These are phyloP conservation scores for Heritiera littoralis DNA, from an alignment of 345 rosid species.

Conservation along the genomic window DNA sequence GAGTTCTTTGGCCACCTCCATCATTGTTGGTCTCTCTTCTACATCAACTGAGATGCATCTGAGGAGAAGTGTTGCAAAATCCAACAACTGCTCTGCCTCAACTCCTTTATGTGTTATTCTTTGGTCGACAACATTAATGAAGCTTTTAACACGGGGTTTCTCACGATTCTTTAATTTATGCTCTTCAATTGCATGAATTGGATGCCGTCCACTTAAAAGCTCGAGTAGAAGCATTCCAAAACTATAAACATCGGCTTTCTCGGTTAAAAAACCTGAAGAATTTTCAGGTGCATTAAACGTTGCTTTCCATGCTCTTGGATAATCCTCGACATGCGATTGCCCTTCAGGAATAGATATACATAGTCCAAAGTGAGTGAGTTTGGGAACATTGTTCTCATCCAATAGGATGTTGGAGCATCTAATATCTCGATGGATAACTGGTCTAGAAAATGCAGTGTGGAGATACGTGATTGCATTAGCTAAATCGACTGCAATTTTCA, in stretches of 20 bases:
- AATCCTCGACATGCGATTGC: constrained; percentile 2
- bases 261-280: background rate
- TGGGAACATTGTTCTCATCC: constrained; percentile 8
- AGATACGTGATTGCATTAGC: constrained; percentile 20
- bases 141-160: background rate
- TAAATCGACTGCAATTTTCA: constrained; percentile 27
- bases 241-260: constrained; percentile 28
- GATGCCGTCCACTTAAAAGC: constrained; percentile 25
- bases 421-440: constrained; percentile 19
- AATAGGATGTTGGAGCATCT: background rate
- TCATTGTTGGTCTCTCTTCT: constrained; percentile 17
- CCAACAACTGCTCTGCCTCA: too few species aligned
- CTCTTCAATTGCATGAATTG: background rate
- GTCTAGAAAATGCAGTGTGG: constrained; percentile 29
- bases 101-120: too few species aligned
- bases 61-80: too few species aligned
- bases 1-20: constrained; percentile 29
- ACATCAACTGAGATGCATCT: too few species aligned
- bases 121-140: too few species aligned
- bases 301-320: too few species aligned
- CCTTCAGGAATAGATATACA: constrained; percentile 30
- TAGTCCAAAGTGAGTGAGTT: constrained; percentile 18
- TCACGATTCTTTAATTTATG: background rate
- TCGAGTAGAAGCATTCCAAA: constrained; percentile 22
- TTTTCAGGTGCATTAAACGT: too few species aligned